Evolutionary conservation across 345 rosid genomes (phyloP), one percentile per base, ranked within the genome.

Genomic region (Salix viminalis): DNA sequence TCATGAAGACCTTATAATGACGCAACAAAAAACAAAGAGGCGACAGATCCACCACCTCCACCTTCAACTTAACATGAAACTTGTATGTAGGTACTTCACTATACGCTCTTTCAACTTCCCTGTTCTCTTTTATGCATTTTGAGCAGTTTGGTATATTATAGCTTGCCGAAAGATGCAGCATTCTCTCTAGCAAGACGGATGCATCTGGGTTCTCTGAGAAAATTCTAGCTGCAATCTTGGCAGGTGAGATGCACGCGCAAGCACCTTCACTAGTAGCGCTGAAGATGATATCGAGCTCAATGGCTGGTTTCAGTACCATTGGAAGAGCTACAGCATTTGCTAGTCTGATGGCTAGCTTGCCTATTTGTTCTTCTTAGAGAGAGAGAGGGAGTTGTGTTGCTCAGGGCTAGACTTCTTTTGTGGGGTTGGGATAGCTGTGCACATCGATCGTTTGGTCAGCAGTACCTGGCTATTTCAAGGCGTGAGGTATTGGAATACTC

Each of bases 111-210:
- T 76, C 85, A 23, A 74, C 39, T 28, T 74, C 77, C 19, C 80
- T 84, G 37, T 28, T 72, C 19, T 60, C 34, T 39, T 24, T 21
- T 19, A 18, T 24, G 67, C 26, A 26, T 7, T 28, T 48, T 8
- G 58, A 42, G 69, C 65, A 71, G n/a, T 61, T 48, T 15, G 87
- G 81, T 69, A 90, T 74, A 54, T 84, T 84, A 67, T 85, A 76
- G 80, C 89, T 84, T 3, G 89, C 91, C 37, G 89, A 75, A 24
- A 86, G 76, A 23, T 89, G 81, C 65, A 90, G 82, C 83, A 89
- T 84, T 30, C 88, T 83, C 26, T 89, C 91, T 10, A 90, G 65
- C 65, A 87, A 26, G 69, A 77, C 68, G 0, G 89, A 70, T 0
- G 92, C 90, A 1, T 78, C 87, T 0, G 89, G 85, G 48, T 87